These are phyloP conservation scores for Globisporangium acanthophoron DNA, from an alignment of 352 stramenopile species.

Conservation along the genomic window DNA sequence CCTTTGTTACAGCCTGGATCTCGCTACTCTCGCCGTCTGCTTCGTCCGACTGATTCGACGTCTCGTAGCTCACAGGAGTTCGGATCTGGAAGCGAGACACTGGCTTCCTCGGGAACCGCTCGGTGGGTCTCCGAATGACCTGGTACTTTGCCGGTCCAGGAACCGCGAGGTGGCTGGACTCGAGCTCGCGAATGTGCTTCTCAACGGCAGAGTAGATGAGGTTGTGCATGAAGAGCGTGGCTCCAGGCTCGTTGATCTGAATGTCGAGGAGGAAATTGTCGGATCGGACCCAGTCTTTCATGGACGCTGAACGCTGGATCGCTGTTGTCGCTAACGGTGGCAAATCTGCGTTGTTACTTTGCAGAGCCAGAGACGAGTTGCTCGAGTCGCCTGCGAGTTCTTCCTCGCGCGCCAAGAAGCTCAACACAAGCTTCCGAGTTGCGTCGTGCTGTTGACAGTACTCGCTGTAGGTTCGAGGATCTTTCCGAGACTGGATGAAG, in stretches of 20 bases:
- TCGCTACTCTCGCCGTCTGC: background rate
- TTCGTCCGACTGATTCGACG: slow-evolving; percentile 3
- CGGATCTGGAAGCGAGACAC: slow-evolving; percentile 56
- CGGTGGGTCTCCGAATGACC: slow-evolving; percentile 61
- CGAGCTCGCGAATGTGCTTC: slow-evolving; percentile 58
- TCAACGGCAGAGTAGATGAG: slow-evolving; percentile 52
- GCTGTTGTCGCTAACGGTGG: background rate
- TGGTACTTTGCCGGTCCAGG: slow-evolving; percentile 64
- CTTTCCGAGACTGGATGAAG: slow-evolving; percentile 4
- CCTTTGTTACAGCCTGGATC: background rate
- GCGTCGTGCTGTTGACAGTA: slow-evolving; percentile 22
- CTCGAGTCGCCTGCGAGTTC: background rate
- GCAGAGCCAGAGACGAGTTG: background rate
- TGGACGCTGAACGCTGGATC: background rate
- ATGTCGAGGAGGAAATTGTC: slow-evolving; percentile 61
- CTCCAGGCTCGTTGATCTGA: slow-evolving; percentile 32
- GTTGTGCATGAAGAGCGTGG: slow-evolving; percentile 51
- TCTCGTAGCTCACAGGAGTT: background rate
- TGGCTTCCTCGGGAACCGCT: slow-evolving; percentile 54
- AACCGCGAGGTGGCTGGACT: slow-evolving; percentile 52
- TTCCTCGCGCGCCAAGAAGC: slow-evolving; percentile 17
- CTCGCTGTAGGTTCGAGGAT: slow-evolving; percentile 20
- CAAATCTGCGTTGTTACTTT: background rate
- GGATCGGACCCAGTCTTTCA: slow-evolving; percentile 21
- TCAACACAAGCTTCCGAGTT: slow-evolving; percentile 18